Conservation (phyloP, 1,139 yeast genomes). For the Lodderomyces jiufengensis region DNA sequence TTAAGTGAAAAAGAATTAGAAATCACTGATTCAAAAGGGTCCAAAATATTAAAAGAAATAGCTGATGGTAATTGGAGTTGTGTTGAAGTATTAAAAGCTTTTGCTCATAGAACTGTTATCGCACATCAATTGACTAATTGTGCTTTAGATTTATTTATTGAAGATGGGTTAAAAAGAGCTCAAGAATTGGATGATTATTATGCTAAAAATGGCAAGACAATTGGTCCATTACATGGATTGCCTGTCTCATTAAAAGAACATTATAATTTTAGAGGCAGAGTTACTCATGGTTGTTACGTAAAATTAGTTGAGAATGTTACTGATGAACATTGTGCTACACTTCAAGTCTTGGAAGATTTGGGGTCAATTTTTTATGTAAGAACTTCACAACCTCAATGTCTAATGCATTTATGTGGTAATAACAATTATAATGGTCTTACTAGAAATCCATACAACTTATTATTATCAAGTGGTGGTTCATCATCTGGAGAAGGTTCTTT, state of each 20-base stretch:
- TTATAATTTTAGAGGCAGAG: slow-evolving; percentile 52
- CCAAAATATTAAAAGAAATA: slow-evolving; percentile 32
- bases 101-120: slow-evolving; percentile 46
- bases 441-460: slow-evolving; percentile 38
- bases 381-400: slow-evolving; percentile 45
- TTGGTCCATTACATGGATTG: slow-evolving; percentile 76
- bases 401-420: slow-evolving; percentile 45
- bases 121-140: slow-evolving; percentile 37
- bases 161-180: slow-evolving; percentile 37
- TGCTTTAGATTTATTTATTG: slow-evolving; percentile 31
- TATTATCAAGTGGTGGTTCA: slow-evolving; percentile 55
- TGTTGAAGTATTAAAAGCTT: slow-evolving; percentile 48
- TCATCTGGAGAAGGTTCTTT: slow-evolving; percentile 78
- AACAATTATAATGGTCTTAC: slow-evolving; percentile 39
- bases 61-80: slow-evolving; percentile 34
- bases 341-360: slow-evolving; percentile 49
- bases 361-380: slow-evolving; percentile 65
- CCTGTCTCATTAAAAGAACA: slow-evolving; percentile 78
- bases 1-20: slow-evolving; percentile 42
- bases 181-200: slow-evolving; percentile 36
- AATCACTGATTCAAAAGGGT: slow-evolving; percentile 46
- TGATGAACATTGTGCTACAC: slow-evolving; percentile 47
- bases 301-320: slow-evolving; percentile 49
- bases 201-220: slow-evolving; percentile 50
- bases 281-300: slow-evolving; percentile 64